Conservation (phyloP, 768 basidiomycete species). For the Psilocybe cyanescens region DNA sequence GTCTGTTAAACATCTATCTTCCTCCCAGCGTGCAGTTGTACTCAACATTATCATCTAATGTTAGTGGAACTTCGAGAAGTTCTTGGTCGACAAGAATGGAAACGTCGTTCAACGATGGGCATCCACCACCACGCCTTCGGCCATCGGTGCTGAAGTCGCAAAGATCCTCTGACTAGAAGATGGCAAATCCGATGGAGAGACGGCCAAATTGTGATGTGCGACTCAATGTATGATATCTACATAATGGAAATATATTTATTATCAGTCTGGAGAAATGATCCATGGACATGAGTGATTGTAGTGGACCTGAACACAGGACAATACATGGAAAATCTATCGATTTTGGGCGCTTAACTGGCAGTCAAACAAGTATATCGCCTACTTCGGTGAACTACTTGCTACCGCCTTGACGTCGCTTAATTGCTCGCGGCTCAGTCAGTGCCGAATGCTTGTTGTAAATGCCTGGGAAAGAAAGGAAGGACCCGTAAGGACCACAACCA, state of each 20-base stretch:
- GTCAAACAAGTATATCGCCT: too few species aligned
- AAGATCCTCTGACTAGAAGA: slow-evolving; percentile 51
- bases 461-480: too few species aligned
- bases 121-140: slow-evolving; percentile 70
- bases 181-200: background rate
- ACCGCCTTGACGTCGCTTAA: too few species aligned
- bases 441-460: too few species aligned
- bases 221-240: background rate
- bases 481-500: too few species aligned
- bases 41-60: background rate
- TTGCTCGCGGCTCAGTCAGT: too few species aligned
- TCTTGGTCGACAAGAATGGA: slow-evolving; percentile 80
- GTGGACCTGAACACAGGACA: too few species aligned
- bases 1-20: slow-evolving; percentile 35
- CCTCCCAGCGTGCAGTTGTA: background rate
- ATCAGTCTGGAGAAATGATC: background rate
- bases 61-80: slow-evolving; percentile 93
- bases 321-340: too few species aligned
- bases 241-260: background rate
- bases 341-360: too few species aligned
- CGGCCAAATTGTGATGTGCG: background rate
- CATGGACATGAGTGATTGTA: too few species aligned
- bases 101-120: slow-evolving; percentile 78
- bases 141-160: slow-evolving; percentile 65
- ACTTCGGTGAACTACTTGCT: too few species aligned